phyloP scores from a whole-genome alignment of 31 red algal species.

The Odonthalia washingtoniensis region DNA sequence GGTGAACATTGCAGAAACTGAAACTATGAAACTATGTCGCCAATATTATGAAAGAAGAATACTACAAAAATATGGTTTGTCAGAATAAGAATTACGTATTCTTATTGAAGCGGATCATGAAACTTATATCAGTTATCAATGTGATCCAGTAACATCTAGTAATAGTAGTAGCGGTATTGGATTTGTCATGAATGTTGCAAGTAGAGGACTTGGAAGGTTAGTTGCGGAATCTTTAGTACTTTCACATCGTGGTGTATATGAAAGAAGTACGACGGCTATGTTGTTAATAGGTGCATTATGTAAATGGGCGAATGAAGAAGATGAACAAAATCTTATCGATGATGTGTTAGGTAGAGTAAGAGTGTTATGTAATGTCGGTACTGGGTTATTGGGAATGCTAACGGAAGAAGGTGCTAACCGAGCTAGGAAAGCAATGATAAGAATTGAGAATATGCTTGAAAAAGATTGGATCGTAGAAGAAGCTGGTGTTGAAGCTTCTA shows the following conservation, averaged over 20 bases:
- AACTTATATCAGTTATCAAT: too few species aligned
- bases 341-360: not conserved
- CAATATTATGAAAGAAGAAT: constrained; percentile 45
- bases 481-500: not conserved
- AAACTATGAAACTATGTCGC: constrained; percentile 35
- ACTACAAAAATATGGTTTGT: constrained; percentile 3
- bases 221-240: too few species aligned
- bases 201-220: too few species aligned
- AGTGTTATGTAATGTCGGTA: too few species aligned
- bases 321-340: not conserved
- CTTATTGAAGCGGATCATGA: constrained; percentile 9
- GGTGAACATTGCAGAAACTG: not conserved
- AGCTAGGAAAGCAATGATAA: not conserved
- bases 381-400: not conserved
- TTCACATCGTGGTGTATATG: too few species aligned
- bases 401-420: not conserved
- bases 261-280: not conserved
- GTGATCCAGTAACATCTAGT: too few species aligned
- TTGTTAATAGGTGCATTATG: not conserved
- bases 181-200: too few species aligned
- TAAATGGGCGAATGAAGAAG: not conserved
- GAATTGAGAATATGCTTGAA: not conserved
- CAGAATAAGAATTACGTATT: not conserved
- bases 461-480: not conserved
- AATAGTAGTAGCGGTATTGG: too few species aligned